Evolutionary conservation across 306 rosid genomes (phyloP).

Genomic region (Quercus ilex): DNA sequence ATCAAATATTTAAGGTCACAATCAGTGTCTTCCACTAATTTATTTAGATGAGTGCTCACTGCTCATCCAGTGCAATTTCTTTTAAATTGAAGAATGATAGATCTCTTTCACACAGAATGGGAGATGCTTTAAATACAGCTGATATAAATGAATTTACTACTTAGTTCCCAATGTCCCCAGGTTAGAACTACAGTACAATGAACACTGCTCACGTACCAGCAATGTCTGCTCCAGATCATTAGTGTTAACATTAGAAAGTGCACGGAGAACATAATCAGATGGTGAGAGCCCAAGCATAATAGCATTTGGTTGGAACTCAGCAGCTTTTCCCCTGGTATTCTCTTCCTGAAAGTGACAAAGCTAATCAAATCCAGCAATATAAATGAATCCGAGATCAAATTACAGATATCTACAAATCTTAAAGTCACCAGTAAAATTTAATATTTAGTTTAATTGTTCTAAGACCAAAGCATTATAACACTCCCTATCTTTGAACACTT

Average conservation of each 20-base stretch:
- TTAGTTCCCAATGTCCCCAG: constrained; percentile 3
- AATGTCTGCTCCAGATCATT: constrained; percentile 89
- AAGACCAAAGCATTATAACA: too few relatives aligned
- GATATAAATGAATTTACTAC: neutral
- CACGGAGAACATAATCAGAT: constrained; percentile 73
- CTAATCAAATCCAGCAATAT: constrained; percentile 14
- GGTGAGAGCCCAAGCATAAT: constrained; percentile 73
- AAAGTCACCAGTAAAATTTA: neutral
- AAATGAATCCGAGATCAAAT: constrained; percentile 1
- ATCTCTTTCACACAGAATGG: neutral
- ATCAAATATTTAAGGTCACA: neutral
- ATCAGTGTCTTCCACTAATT: neutral
- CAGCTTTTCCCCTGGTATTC: constrained; percentile 38
- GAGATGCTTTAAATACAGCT: neutral
- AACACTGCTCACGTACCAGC: constrained; percentile 51
- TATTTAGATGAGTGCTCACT: neutral
- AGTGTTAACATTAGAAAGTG: constrained; percentile 70
- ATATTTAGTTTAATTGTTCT: too few relatives aligned
- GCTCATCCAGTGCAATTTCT: neutral
- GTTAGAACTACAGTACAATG: constrained; percentile 6
- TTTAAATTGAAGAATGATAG: neutral
- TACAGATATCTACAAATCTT: neutral
- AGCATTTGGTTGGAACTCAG: constrained; percentile 60
- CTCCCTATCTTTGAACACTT: too few relatives aligned
- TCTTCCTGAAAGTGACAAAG: constrained; percentile 55